Evolutionary conservation across 116 monocot species (phyloP).

Genomic region (Papilionanthe hybrid): DNA sequence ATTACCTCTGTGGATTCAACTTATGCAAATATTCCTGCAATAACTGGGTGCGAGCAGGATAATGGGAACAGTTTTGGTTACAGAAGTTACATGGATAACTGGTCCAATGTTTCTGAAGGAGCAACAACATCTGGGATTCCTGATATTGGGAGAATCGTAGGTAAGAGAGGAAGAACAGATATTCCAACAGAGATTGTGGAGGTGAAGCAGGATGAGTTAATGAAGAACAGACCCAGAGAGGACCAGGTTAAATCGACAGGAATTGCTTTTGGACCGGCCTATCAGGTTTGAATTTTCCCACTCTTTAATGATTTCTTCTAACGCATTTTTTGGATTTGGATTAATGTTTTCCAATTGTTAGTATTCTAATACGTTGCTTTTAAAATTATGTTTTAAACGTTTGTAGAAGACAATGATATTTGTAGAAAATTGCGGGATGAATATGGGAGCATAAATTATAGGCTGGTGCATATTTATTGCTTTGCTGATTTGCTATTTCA

Average conservation of each 20-base stretch:
- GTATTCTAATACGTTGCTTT: neutral
- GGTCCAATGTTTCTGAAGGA: conserved; percentile 12
- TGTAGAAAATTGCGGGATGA: neutral
- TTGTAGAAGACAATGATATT: neutral
- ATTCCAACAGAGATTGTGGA: conserved; percentile 72
- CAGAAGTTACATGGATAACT: conserved; percentile 24
- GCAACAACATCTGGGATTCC: conserved; percentile 10
- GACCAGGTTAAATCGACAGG: conserved; percentile 75
- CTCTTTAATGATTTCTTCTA: neutral
- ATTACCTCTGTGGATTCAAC: conserved; percentile 2
- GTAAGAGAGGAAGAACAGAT: conserved; percentile 73
- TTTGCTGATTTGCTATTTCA: too few relatives aligned
- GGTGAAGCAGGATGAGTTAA: conserved; percentile 87
- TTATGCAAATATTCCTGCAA: conserved; percentile 12
- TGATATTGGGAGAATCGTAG: conserved; percentile 37
- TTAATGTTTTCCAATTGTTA: neutral
- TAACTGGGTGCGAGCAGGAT: conserved; percentile 6
- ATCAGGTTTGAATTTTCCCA: conserved; percentile 52
- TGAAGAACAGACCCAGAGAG: conserved; percentile 80
- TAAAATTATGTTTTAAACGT: neutral
- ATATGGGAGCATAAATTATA: neutral
- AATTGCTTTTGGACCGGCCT: conserved; percentile 85
- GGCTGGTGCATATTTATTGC: neutral
- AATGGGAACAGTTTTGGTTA: conserved; percentile 19
- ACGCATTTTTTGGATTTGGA: neutral